phyloP scores from a whole-genome alignment of 352 stramenopile species.

The Saprolegnia parasitica region DNA sequence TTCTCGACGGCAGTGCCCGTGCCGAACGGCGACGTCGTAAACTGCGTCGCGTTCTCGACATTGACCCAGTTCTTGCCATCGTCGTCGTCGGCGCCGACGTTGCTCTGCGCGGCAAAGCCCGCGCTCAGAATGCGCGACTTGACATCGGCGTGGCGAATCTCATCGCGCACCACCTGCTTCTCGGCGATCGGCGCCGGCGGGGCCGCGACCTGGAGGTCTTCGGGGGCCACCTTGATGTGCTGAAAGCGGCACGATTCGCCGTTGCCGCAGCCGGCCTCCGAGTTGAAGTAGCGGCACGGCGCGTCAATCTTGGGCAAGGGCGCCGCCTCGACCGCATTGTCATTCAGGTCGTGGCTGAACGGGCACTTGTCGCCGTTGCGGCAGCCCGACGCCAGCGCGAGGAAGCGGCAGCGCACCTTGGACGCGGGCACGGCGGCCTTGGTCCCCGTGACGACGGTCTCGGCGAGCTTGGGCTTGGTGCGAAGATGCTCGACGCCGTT shows the following conservation, averaged over 20 bases:
- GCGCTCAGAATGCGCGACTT: slow-evolving; percentile 82
- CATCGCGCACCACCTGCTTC: background rate
- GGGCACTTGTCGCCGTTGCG: slow-evolving; percentile 77
- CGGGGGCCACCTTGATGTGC: slow-evolving; percentile 41
- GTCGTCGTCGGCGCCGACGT: slow-evolving; percentile 66
- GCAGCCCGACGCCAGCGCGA: slow-evolving; percentile 66
- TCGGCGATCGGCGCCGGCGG: slow-evolving; percentile 31
- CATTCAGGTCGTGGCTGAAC: slow-evolving; percentile 63
- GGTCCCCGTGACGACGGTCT: slow-evolving; percentile 63
- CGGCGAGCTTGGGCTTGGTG: slow-evolving; percentile 57
- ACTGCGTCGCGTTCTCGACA: slow-evolving; percentile 53
- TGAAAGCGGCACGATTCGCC: slow-evolving; percentile 68
- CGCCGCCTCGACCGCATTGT: slow-evolving; percentile 33
- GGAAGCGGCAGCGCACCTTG: slow-evolving; percentile 53
- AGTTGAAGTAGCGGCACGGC: slow-evolving; percentile 72
- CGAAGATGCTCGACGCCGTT: slow-evolving; percentile 67
- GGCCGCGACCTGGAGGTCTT: slow-evolving; percentile 33
- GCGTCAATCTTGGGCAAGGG: slow-evolving; percentile 54
- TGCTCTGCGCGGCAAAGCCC: slow-evolving; percentile 69
- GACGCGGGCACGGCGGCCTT: slow-evolving; percentile 48
- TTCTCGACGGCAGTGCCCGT: slow-evolving; percentile 60
- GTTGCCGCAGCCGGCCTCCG: slow-evolving; percentile 62
- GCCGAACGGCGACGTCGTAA: slow-evolving; percentile 67
- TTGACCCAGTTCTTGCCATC: slow-evolving; percentile 88
- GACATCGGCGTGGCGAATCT: slow-evolving; percentile 69